These are phyloP conservation scores for Russula lepida DNA, from an alignment of 768 basidiomycete species.

Conservation along the genomic window DNA sequence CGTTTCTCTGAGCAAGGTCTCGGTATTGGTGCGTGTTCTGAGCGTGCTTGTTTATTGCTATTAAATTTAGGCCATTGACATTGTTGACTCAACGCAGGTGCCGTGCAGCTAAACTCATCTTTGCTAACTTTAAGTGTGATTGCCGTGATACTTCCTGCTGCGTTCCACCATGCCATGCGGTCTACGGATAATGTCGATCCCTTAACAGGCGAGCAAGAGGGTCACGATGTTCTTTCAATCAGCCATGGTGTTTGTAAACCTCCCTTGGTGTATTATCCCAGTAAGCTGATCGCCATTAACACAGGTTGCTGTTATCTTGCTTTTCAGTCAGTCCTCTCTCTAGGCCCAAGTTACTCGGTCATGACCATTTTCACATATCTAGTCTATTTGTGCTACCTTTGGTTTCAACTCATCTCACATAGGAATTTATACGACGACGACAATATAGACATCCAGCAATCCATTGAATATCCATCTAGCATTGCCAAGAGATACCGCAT, in stretches of 20 bases:
- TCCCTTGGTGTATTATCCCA: not conserved
- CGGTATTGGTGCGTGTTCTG: slow-evolving; percentile 47
- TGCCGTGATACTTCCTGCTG: slow-evolving; percentile 69
- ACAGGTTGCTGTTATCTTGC: slow-evolving; percentile 44
- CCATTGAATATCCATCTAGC: not conserved
- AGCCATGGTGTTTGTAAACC: slow-evolving; percentile 41
- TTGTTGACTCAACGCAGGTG: slow-evolving; percentile 26
- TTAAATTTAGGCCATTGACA: not conserved
- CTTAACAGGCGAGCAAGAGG: slow-evolving; percentile 30
- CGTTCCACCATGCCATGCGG: slow-evolving; percentile 56
- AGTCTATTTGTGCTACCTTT: slow-evolving; percentile 45
- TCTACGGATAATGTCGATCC: slow-evolving; percentile 14
- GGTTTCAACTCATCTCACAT: slow-evolving; percentile 53
- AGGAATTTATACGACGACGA: slow-evolving; percentile 41
- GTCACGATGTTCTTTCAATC: slow-evolving; percentile 37
- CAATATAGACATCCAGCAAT: not conserved
- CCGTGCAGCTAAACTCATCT: slow-evolving; percentile 68
- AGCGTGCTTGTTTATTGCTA: not conserved
- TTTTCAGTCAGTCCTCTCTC: slow-evolving; percentile 36
- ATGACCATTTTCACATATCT: not conserved
- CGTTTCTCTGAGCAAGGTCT: slow-evolving; percentile 79
- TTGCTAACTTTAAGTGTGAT: slow-evolving; percentile 71
- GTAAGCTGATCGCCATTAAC: not conserved
- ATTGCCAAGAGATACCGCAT: not conserved
- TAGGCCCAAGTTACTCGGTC: not conserved